phyloP scores from a whole-genome alignment of 768 basidiomycete species.

The Naganishia vaughanmartiniae region DNA sequence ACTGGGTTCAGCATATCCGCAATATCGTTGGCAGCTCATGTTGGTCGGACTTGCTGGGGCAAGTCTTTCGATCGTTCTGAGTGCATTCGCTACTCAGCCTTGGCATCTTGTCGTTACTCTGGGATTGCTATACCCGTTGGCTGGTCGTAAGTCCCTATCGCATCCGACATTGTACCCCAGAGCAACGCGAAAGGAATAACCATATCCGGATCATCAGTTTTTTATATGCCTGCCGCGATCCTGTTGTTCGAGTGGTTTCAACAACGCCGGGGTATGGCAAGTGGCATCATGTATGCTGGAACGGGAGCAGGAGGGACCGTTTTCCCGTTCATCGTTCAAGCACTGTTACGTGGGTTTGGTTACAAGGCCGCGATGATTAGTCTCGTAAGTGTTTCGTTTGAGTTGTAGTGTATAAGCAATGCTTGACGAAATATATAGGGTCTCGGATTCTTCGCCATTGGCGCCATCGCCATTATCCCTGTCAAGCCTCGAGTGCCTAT shows the following conservation, averaged over 20 bases:
- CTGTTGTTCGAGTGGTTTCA: conserved; percentile 48
- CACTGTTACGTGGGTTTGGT: conserved; percentile 38
- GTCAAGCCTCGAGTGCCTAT: conserved; percentile 43
- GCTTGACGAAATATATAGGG: conserved; percentile 27
- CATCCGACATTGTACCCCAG: not conserved
- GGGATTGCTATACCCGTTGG: conserved; percentile 41
- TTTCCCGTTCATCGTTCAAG: conserved; percentile 45
- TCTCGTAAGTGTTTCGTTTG: conserved; percentile 21
- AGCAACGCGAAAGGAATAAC: not conserved
- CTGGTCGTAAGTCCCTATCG: not conserved
- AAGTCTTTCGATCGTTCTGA: conserved; percentile 33
- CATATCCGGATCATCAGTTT: conserved; percentile 6
- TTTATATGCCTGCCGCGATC: conserved; percentile 42
- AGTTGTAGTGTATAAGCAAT: not conserved
- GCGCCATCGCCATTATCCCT: conserved; percentile 33
- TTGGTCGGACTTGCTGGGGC: conserved; percentile 36
- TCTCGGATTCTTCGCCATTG: conserved; percentile 36
- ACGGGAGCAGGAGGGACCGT: conserved; percentile 40
- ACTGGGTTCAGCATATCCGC: conserved; percentile 32
- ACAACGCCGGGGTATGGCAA: conserved; percentile 40
- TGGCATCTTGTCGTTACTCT: conserved; percentile 47
- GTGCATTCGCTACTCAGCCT: conserved; percentile 44
- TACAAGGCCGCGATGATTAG: conserved; percentile 48
- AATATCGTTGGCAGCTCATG: conserved; percentile 32
- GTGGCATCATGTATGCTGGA: conserved; percentile 42